Base-by-base conservation (phyloP, 2,329 filamentous ascomycete genomes). In the Ciborinia camelliae region DNA sequence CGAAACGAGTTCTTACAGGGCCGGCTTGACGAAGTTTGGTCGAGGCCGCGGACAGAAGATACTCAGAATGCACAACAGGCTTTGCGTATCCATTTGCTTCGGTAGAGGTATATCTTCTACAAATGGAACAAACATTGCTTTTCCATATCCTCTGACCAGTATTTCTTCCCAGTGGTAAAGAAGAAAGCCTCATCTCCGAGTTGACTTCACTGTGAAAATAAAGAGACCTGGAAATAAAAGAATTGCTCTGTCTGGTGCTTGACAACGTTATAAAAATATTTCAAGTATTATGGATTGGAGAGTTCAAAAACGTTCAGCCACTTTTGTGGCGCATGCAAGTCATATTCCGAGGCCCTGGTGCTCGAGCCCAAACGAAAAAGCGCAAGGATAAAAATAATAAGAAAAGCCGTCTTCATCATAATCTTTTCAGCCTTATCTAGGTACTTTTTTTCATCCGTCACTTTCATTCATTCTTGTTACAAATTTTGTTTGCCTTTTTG, bases 1-100 rank as follows among this genome's bases (percentile, higher is more conserved):
- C 95, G 77, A 99, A 99, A 54, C 95, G 88, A 23, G 95, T 91
- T 75, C 91, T 82, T 66, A 86, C 86, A 53, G 90, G 89, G 8
- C 74, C 77, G 35, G 79, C 77, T 35, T 86, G 45, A 53, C 67
- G 84, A 78, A 75, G 68, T 67, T 66, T 58, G 32, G 43, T 65
- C 55, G 66, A 67, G 62, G 60, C 73, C 48, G 50, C 52, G 23
- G 69, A 64, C 23, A 45, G 45, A 60, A 60, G 59, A 61, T 58
- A 63, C 30, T 62, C 28, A 32, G 32, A 37, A 32, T 41, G 57
- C 7, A 35, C 68, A 32, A 35, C 66, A 43, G 35, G 35, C 39
- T 12, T 28, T 48, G 26, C 23, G 26, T 23, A 48, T 48, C 45
- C 45, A 37, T 59, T 47, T 59, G 55, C 30, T 59, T 47, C 41